These are phyloP conservation scores for Claviceps lovelessii DNA, from an alignment of 2,329 filamentous ascomycete species.

Conservation along the genomic window DNA sequence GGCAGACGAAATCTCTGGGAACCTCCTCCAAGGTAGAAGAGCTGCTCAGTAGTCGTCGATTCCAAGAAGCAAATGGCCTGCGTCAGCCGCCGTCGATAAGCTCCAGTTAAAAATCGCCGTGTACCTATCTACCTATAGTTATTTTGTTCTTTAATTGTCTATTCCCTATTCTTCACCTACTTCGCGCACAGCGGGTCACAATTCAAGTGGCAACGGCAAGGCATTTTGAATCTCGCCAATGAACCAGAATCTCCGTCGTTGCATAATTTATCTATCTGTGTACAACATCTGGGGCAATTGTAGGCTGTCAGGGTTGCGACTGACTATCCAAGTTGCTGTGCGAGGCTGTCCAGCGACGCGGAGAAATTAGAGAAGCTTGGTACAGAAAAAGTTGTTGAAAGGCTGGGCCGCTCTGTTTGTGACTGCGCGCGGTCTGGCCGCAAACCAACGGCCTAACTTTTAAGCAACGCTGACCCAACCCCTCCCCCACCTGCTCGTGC, in stretches of 20 bases:
- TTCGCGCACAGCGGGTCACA: not conserved
- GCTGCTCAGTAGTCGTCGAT: conserved; percentile 37
- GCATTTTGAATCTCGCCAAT: not conserved
- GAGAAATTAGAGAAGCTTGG: not conserved
- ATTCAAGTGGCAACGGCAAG: not conserved
- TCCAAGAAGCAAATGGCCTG: conserved; percentile 23
- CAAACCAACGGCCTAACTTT: not conserved
- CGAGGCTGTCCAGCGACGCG: not conserved
- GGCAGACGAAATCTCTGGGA: conserved; percentile 33
- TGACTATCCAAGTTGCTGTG: not conserved
- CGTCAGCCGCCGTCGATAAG: conserved; percentile 7
- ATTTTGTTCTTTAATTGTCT: not conserved
- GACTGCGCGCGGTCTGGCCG: not conserved
- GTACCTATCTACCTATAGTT: not conserved
- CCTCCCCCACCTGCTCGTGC: not conserved
- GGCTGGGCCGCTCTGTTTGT: not conserved
- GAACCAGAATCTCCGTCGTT: not conserved
- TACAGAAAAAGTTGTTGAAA: not conserved
- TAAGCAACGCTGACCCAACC: not conserved
- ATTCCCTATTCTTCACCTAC: not conserved
- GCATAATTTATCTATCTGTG: not conserved
- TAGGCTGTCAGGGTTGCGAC: not conserved
- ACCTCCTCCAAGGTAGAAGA: conserved; percentile 43
- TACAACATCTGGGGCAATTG: not conserved
- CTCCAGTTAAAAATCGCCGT: not conserved